Conservation (phyloP, 139 green algal genomes). For the Micractinium sp. region DNA sequence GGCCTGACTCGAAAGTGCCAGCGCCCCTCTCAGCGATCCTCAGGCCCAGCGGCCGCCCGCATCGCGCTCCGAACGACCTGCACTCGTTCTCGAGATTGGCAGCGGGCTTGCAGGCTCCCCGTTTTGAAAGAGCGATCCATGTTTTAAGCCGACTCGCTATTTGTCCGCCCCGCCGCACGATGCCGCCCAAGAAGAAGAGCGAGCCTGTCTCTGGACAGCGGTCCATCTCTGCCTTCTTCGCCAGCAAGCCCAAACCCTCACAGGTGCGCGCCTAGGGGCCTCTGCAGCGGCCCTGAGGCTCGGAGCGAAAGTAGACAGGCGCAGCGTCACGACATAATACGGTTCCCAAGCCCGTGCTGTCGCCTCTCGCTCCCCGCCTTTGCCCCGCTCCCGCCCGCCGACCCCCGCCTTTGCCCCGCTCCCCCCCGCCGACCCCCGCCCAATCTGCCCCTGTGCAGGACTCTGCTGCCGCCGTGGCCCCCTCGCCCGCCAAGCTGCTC, state of each 20-base stretch:
- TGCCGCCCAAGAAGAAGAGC: slow-evolving; percentile 44
- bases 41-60: not conserved
- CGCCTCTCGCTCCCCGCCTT: not conserved
- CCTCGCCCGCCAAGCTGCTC: slow-evolving; percentile 10
- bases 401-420: not conserved
- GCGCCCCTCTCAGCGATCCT: not conserved
- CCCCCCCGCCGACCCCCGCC: not conserved
- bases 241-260: slow-evolving; percentile 16
- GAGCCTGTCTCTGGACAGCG: slow-evolving; percentile 45
- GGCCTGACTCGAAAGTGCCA: not conserved
- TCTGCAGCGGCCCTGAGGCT: not conserved
- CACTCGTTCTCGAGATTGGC: not conserved
- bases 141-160: not conserved
- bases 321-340: not conserved
- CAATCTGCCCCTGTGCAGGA: not conserved
- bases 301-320: too few relatives aligned
- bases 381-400: not conserved
- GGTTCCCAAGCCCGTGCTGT: not conserved
- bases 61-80: not conserved
- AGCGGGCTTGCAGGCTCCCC: not conserved
- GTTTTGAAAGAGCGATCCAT: not conserved
- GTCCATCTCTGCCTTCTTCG: slow-evolving; percentile 74
- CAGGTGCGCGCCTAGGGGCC: not conserved
- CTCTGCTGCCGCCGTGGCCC: not conserved
- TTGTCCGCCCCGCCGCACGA: not conserved